Conservation (phyloP, 192 early-diverging fungal genomes). For the Coemansia sp. region DNA sequence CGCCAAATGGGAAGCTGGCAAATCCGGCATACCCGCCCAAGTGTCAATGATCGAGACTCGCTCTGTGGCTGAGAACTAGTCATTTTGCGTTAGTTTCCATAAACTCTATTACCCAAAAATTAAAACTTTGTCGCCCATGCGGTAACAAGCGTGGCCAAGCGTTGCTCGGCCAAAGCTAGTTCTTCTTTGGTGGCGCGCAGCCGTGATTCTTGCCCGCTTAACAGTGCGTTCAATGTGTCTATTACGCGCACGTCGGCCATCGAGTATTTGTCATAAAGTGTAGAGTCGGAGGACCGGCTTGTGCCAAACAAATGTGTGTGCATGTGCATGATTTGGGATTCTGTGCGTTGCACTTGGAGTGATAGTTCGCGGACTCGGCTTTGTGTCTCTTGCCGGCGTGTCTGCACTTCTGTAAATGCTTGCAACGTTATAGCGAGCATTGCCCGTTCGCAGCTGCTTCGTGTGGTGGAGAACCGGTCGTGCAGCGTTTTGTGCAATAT, state of each 20-base stretch:
- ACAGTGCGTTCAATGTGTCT: slow-evolving; percentile 6
- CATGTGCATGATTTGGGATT: slow-evolving; percentile 16
- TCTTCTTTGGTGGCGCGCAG: slow-evolving; percentile 18
- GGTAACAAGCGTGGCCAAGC: slow-evolving; percentile 13
- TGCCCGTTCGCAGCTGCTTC: slow-evolving; percentile 20
- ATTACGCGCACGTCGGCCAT: slow-evolving; percentile 12
- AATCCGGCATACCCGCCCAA: slow-evolving; percentile 23
- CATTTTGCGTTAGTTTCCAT: too few relatives aligned
- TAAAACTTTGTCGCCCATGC: slow-evolving; percentile 31
- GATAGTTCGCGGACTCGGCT: slow-evolving; percentile 16
- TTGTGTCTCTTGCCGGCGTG: slow-evolving; percentile 19
- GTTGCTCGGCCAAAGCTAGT: slow-evolving; percentile 25
- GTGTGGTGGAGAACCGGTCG: slow-evolving; percentile 27
- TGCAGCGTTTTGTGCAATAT: slow-evolving; percentile 30
- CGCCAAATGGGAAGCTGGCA: slow-evolving; percentile 52
- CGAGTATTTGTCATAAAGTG: neutral
- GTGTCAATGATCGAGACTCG: slow-evolving; percentile 42
- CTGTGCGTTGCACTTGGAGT: slow-evolving; percentile 20
- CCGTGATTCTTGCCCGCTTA: slow-evolving; percentile 16
- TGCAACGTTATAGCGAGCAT: slow-evolving; percentile 25
- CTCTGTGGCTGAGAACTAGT: slow-evolving; percentile 40
- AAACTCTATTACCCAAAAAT: too few relatives aligned
- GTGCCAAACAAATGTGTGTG: neutral
- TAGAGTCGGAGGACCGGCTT: neutral
- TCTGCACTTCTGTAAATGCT: slow-evolving; percentile 9